These are phyloP conservation scores for Biscogniauxia marginata DNA, from an alignment of 2,329 filamentous ascomycete genomes.

Conservation along the genomic window DNA sequence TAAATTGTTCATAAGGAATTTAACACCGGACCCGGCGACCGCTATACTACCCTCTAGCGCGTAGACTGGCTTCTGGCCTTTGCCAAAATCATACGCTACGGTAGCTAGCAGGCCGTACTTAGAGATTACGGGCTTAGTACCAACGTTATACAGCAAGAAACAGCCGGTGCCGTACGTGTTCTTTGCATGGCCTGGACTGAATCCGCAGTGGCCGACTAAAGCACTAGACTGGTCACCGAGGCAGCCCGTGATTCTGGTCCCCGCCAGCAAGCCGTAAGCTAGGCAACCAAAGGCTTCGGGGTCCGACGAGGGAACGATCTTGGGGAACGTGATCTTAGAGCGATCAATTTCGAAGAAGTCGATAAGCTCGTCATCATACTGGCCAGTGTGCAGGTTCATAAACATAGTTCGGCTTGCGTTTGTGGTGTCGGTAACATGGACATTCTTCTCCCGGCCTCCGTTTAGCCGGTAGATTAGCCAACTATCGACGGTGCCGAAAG, in stretches of 20 bases:
- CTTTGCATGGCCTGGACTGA: conserved; percentile 78
- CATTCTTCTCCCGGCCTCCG: conserved; percentile 61
- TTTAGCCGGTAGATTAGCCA: conserved; percentile 88
- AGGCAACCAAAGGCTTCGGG: conserved; percentile 69
- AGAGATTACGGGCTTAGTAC: conserved; percentile 80
- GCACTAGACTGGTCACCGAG: conserved; percentile 85
- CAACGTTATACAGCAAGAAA: conserved; percentile 87
- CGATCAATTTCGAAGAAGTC: conserved; percentile 73
- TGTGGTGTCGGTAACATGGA: conserved; percentile 81
- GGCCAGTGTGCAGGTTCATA: conserved; percentile 78
- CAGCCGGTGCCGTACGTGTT: conserved; percentile 91
- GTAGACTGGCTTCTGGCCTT: conserved; percentile 62
- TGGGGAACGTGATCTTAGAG: conserved; percentile 72
- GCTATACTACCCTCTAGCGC: conserved; percentile 83
- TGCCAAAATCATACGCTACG: conserved; percentile 78
- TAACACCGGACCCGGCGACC: conserved; percentile 77
- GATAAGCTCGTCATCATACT: conserved; percentile 77
- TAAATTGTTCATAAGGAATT: conserved; percentile 67
- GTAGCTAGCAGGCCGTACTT: conserved; percentile 81
- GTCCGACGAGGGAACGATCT: conserved; percentile 80
- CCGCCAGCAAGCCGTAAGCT: conserved; percentile 63
- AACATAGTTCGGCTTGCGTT: conserved; percentile 94
- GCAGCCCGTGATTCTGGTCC: conserved; percentile 76
- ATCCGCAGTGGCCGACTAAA: conserved; percentile 81
- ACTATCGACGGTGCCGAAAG: conserved; percentile 84